Evolutionary conservation across 371 early-diverging fungal genomes (phyloP).

Genomic region (Lichtheimia corymbifera): DNA sequence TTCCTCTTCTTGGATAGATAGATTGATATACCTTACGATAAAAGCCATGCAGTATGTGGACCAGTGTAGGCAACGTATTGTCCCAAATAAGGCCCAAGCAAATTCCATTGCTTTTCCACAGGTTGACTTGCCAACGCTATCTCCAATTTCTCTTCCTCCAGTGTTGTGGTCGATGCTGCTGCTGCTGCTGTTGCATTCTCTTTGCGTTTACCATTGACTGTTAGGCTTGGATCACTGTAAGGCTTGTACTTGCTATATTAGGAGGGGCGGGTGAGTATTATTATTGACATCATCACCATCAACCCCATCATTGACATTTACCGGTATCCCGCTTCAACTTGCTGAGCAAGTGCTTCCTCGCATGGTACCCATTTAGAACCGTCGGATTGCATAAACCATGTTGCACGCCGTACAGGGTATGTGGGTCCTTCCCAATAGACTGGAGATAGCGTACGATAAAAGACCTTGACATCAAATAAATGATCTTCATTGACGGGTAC

Average conservation of each 20-base stretch:
- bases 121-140: conserved; percentile 30
- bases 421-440: conserved; percentile 85
- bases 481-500: conserved; percentile 75
- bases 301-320: conserved; percentile 20
- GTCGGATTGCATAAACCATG: conserved; percentile 78
- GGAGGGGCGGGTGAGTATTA: too few species aligned
- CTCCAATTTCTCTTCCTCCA: conserved; percentile 40
- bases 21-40: conserved; percentile 49
- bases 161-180: conserved; percentile 18
- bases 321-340: conserved; percentile 82
- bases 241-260: conserved; percentile 26
- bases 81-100: conserved; percentile 77
- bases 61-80: conserved; percentile 75
- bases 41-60: conserved; percentile 62
- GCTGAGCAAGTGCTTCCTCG: conserved; percentile 75
- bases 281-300: background rate
- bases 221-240: conserved; percentile 5
- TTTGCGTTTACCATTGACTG: conserved; percentile 11
- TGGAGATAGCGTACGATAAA: conserved; percentile 67
- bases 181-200: conserved; percentile 36
- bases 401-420: conserved; percentile 79
- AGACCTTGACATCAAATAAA: conserved; percentile 78
- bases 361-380: conserved; percentile 73
- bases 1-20: background rate
- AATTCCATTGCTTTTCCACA: conserved; percentile 62